Conservation (phyloP, 1,284 basidiomycete genomes). For the Tausonia pullulans region DNA sequence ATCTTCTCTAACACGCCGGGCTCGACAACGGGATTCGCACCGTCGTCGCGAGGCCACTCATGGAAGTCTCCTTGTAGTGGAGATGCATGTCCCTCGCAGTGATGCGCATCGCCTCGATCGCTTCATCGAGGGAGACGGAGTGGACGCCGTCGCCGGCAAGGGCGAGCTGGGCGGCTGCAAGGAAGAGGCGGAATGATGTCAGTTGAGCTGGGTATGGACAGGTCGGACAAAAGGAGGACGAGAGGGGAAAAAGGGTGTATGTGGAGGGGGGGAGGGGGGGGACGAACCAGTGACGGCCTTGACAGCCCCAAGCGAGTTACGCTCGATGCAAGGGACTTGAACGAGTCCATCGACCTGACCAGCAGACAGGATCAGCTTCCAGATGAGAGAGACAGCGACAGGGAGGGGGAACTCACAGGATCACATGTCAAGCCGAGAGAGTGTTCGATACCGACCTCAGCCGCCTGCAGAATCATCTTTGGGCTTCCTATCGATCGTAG, state of each 20-base stretch:
- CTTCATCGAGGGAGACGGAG: constrained; percentile 81
- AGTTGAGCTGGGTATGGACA: neutral
- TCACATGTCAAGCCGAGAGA: constrained; percentile 84
- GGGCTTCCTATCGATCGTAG: neutral
- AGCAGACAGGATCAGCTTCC: neutral
- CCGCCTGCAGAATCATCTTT: constrained; percentile 52
- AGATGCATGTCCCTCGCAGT: constrained; percentile 54
- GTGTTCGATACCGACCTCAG: constrained; percentile 83
- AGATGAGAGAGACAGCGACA: constrained; percentile 26
- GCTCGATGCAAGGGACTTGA: constrained; percentile 85
- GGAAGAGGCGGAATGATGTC: neutral
- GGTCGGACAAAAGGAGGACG: no score
- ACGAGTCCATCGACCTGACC: constrained; percentile 42
- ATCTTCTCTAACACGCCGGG: constrained; percentile 46
- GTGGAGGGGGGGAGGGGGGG: neutral
- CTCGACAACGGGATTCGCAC: constrained; percentile 64
- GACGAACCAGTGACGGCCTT: constrained; percentile 55
- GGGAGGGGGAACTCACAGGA: constrained; percentile 65
- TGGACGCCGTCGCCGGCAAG: constrained; percentile 52
- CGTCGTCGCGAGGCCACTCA: constrained; percentile 53
- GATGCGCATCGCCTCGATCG: constrained; percentile 88
- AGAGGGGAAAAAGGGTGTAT: no score
- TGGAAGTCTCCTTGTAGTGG: constrained; percentile 73
- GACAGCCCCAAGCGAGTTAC: constrained; percentile 48
- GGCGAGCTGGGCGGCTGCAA: constrained; percentile 71